Base-by-base conservation (phyloP, 2,329 filamentous ascomycete species). In the Exophiala alcalophila region DNA sequence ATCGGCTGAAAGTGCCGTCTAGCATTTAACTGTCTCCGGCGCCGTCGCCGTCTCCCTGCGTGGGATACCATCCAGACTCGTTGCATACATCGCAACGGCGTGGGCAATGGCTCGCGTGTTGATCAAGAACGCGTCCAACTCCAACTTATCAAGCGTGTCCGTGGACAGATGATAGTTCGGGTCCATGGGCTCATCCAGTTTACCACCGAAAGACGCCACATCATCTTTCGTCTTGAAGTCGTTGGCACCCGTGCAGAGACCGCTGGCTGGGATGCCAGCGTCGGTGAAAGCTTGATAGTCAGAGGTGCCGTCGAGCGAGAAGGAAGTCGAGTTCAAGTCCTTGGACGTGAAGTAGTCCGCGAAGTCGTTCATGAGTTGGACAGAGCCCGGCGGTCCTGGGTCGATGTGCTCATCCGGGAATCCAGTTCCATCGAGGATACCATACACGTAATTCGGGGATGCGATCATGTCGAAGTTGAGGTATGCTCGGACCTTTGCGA, bases 241-340 rank as follows among this genome's bases (percentile, higher is more conserved):
- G 63, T 90, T 85, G 1, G 86, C 86, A 26, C 86, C 86, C 2
- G 85, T 88, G 40, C 84, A 84, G 48, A 90, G 78, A 20, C 86
- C 86, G 16, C 86, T 84, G 1, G 78, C 78, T 0, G 86, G 83
- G 28, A 90, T 87, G 3, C 82, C 82, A 42, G 77, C 73, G 24
- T 78, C 73, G 57, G 89, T 83, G 68, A 91, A 90, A 1, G 79
- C 82, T 36, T 81, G 83, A 56, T 91, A 91, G 64, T 92, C 86
- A 50, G 81, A 86, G 45, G 86, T 80, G 5, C 86, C 86, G 55
- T 88, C 83, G 53, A 92, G 91, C 2, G 79, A 76, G 19, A 85
- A 85, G 44, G 84, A 78, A 0, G 79, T 84, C 60, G 81, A 82
- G 63, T 81, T 80, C 43, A 81, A 70, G 1, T 73, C 80, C 15